Percentiles rank a stretch among this genome's conserved stretches.
These are phyloP conservation scores for Aspergillus ellipticus DNA, from an alignment of 495 filamentous ascomycete genomes.

Conservation along the genomic window DNA sequence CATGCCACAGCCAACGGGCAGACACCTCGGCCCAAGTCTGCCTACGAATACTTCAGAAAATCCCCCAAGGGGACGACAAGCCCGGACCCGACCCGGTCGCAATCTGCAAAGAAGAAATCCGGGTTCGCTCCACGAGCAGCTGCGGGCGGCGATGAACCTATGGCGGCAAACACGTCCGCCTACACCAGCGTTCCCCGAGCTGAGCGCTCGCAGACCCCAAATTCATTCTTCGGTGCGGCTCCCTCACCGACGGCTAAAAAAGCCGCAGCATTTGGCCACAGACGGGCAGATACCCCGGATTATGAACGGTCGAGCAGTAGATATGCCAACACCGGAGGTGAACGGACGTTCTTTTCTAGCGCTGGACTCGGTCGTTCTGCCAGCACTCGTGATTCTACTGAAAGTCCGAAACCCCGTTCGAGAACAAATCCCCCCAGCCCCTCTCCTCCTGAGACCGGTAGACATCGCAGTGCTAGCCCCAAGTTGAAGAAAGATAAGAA, in stretches of 20 bases:
- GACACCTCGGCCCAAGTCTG: conserved; percentile 34
- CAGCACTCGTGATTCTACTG: conserved; percentile 43
- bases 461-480: conserved; percentile 41
- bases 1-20: conserved; percentile 30
- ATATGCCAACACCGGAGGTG: conserved; percentile 65
- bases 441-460: conserved; percentile 20
- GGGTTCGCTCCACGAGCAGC: conserved; percentile 52
- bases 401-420: conserved; percentile 24
- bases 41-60: conserved; percentile 44
- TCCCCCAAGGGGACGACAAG: conserved; percentile 22
- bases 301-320: conserved; percentile 58
- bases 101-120: conserved; percentile 46
- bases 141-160: conserved; percentile 55
- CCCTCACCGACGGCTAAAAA: conserved; percentile 42
- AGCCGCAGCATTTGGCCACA: conserved; percentile 21
- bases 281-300: conserved; percentile 27
- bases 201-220: conserved; percentile 33
- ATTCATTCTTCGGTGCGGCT: conserved; percentile 34
- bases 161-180: conserved; percentile 48
- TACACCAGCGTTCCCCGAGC: conserved; percentile 41
- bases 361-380: conserved; percentile 42
- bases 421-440: conserved; percentile 38
- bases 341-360: conserved; percentile 57
- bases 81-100: conserved; percentile 32
- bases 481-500: conserved; percentile 23